Conservation (phyloP, 352 stramenopile species). For the Pythium graminicola region DNA sequence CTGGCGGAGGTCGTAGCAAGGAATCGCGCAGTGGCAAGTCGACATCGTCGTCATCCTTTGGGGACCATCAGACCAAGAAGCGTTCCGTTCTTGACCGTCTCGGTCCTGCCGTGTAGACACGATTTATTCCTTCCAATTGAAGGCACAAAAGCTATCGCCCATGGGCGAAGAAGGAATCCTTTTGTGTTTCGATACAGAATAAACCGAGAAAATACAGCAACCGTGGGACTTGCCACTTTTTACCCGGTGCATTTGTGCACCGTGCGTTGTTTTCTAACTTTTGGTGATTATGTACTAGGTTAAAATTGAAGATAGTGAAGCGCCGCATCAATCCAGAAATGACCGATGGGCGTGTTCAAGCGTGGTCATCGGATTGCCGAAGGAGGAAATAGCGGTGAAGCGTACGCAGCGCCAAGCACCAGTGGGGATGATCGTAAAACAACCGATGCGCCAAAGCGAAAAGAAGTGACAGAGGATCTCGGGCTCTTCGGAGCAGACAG, state of each 20-base stretch:
- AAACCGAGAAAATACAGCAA: too few species aligned
- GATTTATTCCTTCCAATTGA: too few species aligned
- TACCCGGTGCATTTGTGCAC: not conserved
- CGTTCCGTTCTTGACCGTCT: conserved; percentile 76
- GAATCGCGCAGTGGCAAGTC: conserved; percentile 25
- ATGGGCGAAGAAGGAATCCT: too few species aligned
- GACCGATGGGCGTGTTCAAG: conserved; percentile 21
- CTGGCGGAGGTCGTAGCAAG: conserved; percentile 20
- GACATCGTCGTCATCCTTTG: conserved; percentile 35
- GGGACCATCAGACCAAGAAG: conserved; percentile 73
- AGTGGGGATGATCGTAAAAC: not conserved
- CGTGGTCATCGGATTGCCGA: conserved; percentile 19
- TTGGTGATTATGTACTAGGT: not conserved
- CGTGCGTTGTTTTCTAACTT: not conserved
- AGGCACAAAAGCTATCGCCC: too few species aligned
- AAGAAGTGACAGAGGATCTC: conserved; percentile 19
- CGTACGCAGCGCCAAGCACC: not conserved
- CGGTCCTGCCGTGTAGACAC: conserved; percentile 56
- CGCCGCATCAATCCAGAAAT: not conserved
- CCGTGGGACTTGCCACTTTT: not conserved
- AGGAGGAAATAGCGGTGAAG: conserved; percentile 8
- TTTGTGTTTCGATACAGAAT: too few species aligned
- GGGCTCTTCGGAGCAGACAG: conserved; percentile 67
- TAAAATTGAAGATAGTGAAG: conserved; percentile 3
- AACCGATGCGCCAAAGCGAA: not conserved